These are phyloP conservation scores for Pestalotiopsis sp. DNA, from an alignment of 2,329 filamentous ascomycete species.

Conservation along the genomic window DNA sequence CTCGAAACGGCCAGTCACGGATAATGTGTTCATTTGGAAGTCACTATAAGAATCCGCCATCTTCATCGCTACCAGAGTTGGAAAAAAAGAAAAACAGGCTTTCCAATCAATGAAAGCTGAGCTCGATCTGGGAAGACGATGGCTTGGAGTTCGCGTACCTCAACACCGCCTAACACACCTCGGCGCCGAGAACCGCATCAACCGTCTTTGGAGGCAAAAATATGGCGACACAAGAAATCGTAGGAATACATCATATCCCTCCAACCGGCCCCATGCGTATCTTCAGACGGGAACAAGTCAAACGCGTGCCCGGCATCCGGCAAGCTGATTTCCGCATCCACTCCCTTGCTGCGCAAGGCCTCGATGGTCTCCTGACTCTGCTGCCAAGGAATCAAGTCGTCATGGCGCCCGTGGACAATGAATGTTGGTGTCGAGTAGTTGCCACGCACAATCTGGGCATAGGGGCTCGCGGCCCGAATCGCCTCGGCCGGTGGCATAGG, in stretches of 20 bases:
- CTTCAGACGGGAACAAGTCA: neutral
- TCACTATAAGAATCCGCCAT: no score
- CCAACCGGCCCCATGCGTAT: neutral
- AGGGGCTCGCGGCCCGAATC: constrained; percentile 23
- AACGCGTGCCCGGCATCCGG: neutral
- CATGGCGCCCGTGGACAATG: constrained; percentile 26
- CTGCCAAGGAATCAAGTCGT: constrained; percentile 29
- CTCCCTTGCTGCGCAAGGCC: neutral
- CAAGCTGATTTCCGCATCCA: neutral
- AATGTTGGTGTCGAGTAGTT: constrained; percentile 30
- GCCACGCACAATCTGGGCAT: constrained; percentile 24
- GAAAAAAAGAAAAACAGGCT: no score
- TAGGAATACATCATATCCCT: neutral
- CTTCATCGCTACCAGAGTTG: no score
- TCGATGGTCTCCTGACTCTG: constrained; percentile 12
- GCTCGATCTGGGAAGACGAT: neutral
- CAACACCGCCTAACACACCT: no score
- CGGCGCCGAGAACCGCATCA: no score
- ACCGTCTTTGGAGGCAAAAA: no score
- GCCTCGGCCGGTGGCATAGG: constrained; percentile 14
- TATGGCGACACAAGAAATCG: neutral
- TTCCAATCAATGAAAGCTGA: neutral
- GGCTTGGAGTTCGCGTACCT: neutral
- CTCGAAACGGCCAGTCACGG: neutral
- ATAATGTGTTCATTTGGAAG: no score